Evolutionary conservation across 371 early-diverging fungal genomes (phyloP), one percentile per base, ranked within the genome.

Genomic region (Mortierella sp.): DNA sequence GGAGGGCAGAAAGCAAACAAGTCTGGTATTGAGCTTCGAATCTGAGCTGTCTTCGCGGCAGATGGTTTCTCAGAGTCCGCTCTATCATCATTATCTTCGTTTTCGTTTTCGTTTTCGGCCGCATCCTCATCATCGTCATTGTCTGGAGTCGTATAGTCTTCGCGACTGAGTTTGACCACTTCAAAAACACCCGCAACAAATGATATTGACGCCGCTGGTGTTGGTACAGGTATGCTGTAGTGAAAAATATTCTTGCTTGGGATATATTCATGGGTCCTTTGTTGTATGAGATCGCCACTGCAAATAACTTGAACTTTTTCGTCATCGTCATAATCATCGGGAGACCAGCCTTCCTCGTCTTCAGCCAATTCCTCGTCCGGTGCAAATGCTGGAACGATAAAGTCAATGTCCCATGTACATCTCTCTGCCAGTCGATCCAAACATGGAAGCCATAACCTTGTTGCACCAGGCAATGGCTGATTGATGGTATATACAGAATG

Each of bases 361-460:
- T 86, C 84, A 29, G 70, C 64, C 32, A 83, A 73, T 29, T 83
- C 82, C 43, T 71, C 65, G 7, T 68, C 76, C 28, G 75, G 68
- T 35, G 72, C 69, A 59, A 75, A 83, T 19, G 87, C 84, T 7
- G 94, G 91, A n/a, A 94, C 91, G n/a, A 91, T 87, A 68, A 92
- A 91, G 57, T 94, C 90, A 76, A 97, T 84, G 49, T 95, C 96
- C 96, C 96, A 97, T 3, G 95, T 95, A 61, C 91, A 90, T 65
- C 93, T 83, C 53, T 93, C 94, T 17, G 90, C 87, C 9, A 90
- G 70, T 23, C 86, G 83, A 75, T 97, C 97, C 49, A 95, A 74
- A 75, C 97, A 97, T 1, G 98, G 98, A 53, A 96, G 84, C 97
- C 97, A 97, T 45, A 89, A 75, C 2, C 98, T 90, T 6, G 96